phyloP scores from a whole-genome alignment of 2,329 filamentous ascomycete species.

The Lasiodiplodia citricola region DNA sequence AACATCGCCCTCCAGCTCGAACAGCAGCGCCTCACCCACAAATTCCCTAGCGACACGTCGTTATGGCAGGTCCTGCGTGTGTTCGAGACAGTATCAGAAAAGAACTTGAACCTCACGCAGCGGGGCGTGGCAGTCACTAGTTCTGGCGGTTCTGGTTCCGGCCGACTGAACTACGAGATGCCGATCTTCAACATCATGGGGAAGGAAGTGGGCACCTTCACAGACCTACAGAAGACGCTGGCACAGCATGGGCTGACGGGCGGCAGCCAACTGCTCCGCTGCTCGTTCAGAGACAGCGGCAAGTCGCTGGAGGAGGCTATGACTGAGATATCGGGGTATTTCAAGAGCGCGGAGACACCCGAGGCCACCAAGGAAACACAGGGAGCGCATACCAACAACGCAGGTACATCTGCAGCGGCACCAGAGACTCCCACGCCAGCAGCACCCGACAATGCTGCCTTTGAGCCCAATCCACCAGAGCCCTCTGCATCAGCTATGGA shows the following conservation, averaged over 20 bases:
- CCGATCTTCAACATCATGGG: slow-evolving; percentile 85
- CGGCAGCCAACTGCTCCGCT: slow-evolving; percentile 77
- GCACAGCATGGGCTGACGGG: slow-evolving; percentile 85
- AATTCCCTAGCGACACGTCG: slow-evolving; percentile 85
- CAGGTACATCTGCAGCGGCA: slow-evolving; percentile 36
- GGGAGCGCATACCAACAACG: slow-evolving; percentile 36
- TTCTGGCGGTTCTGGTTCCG: slow-evolving; percentile 62
- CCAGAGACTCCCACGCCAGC: slow-evolving; percentile 35
- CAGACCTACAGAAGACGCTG: slow-evolving; percentile 86
- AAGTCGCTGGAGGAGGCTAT: slow-evolving; percentile 85
- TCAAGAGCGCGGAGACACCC: slow-evolving; percentile 55
- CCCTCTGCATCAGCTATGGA: slow-evolving; percentile 21
- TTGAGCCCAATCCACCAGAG: slow-evolving; percentile 30
- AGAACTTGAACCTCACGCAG: slow-evolving; percentile 77
- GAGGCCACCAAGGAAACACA: slow-evolving; percentile 24
- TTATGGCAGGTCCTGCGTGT: slow-evolving; percentile 89
- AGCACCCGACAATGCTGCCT: slow-evolving; percentile 34
- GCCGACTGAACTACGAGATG: slow-evolving; percentile 85
- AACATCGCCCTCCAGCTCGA: slow-evolving; percentile 86
- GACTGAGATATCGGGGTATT: slow-evolving; percentile 77
- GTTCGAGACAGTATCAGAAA: slow-evolving; percentile 72
- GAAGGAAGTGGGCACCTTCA: slow-evolving; percentile 75
- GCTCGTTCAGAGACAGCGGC: slow-evolving; percentile 77
- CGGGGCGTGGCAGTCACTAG: slow-evolving; percentile 72
- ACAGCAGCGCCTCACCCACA: slow-evolving; percentile 75